Evolutionary conservation across 306 rosid species (phyloP), one percentile per base, ranked within the genome.

Genomic region (Medicago ruthenica): DNA sequence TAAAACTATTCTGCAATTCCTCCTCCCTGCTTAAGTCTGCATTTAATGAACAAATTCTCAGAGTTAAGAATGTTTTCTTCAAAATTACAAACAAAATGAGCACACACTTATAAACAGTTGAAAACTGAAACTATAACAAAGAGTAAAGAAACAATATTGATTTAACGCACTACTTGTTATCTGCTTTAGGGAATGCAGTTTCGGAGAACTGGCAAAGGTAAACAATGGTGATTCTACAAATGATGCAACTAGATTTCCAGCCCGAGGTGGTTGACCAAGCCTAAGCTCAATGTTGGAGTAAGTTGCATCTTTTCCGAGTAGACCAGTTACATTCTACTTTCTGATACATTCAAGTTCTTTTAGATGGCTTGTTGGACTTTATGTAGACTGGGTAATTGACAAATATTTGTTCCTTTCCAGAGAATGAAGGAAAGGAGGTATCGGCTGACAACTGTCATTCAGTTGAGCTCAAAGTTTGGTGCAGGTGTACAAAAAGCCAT

Each of bases 231-330:
- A 79, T 74, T 87, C 89, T 45, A 40, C 22, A 59, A 83, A 67
- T 18, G 89, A 70, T 21, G 61, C 54, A 80, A 81, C 79, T 79
- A 80, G 71, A 73, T 72, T 79, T 81, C 86, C 84, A 27, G 75
- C 76, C 70, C 83, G 86, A 70, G 80, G 77, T 60, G 87, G 85
- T 76, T 90, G 92, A 73, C 92, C 96, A 75, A 88, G 92, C 83
- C 83, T 84, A 74, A 86, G 81, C 78, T 86, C 89, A 67, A 88
- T 61, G 78, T 83, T 86, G 55, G 92, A 90, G 70, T 51, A 65
- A 71, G 87, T 74, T 73, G 85, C 86, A 72, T 75, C 86, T 75
- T 79, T 64, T 76, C 84, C 76, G 37, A 71, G 79, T 70, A 86
- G 68, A 71, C 76, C 76, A 70, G 69, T 71, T 12, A 66, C 74